These are phyloP conservation scores for Scleroderma bovista DNA, from an alignment of 768 basidiomycete genomes.

Conservation along the genomic window DNA sequence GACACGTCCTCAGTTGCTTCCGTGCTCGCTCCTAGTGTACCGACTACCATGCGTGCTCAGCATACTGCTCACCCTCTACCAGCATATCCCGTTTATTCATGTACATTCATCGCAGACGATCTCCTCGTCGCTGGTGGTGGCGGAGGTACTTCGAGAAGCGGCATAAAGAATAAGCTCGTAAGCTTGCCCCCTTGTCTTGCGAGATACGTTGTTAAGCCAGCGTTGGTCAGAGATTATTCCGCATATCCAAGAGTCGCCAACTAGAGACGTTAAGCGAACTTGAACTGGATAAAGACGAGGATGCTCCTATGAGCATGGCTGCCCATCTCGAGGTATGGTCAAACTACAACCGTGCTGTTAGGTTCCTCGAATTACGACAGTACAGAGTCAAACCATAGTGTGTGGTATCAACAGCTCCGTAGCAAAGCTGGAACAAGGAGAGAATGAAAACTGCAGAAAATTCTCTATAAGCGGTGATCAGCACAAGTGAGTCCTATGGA, in stretches of 20 bases:
- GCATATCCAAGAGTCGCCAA: constrained; percentile 45
- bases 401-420: constrained; percentile 85
- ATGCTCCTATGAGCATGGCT: constrained; percentile 96
- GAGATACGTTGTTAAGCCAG: constrained; percentile 6
- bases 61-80: constrained; percentile 76
- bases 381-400: constrained; percentile 49
- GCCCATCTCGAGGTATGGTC: constrained; percentile 50
- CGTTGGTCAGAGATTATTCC: constrained; percentile 57
- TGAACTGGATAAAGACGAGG: constrained; percentile 75
- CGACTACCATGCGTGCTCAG: constrained; percentile 60
- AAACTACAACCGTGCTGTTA: not conserved
- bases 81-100: constrained; percentile 85
- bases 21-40: not conserved
- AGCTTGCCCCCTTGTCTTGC: constrained; percentile 17
- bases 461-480: constrained; percentile 46
- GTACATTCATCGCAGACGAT: constrained; percentile 68
- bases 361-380: not conserved
- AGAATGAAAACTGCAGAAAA: constrained; percentile 83
- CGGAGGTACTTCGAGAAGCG: constrained; percentile 77
- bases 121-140: constrained; percentile 85
- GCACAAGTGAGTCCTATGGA: constrained; percentile 44
- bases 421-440: constrained; percentile 53
- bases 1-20: no score
- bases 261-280: constrained; percentile 61
- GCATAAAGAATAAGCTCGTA: constrained; percentile 93